phyloP scores from a whole-genome alignment of 2,329 filamentous ascomycete species.

The Fusarium phyllophilum region DNA sequence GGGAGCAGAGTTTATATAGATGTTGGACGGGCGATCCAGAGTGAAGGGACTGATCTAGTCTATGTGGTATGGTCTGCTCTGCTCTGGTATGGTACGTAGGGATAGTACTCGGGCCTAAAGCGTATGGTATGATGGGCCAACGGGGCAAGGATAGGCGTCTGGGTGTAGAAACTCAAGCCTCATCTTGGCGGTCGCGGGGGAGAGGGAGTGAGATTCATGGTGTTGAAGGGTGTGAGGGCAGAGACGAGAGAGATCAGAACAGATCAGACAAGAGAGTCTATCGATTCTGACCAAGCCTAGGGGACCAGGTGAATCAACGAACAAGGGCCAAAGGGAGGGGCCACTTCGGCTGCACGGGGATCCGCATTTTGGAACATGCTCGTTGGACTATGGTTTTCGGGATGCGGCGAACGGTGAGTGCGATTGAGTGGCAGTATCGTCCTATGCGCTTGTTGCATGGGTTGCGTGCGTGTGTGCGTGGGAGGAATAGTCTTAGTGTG shows the following conservation, averaged over 20 bases:
- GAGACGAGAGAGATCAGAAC: constrained; percentile 20
- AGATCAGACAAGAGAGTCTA: constrained; percentile 26
- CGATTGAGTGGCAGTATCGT: constrained; percentile 20
- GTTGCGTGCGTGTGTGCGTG: neutral
- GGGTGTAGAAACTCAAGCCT: constrained; percentile 38
- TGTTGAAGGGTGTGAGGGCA: constrained; percentile 28
- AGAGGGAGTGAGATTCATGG: constrained; percentile 33
- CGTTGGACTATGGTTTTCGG: constrained; percentile 27
- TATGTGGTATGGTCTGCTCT: constrained; percentile 19
- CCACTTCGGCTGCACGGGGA: constrained; percentile 45
- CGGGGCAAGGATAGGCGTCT: constrained; percentile 37
- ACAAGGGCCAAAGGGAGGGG: constrained; percentile 30
- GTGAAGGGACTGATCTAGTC: constrained; percentile 26
- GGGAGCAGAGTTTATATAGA: constrained; percentile 46
- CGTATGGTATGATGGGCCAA: constrained; percentile 45
- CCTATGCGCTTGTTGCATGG: constrained; percentile 12
- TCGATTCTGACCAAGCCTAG: neutral
- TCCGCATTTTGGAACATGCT: constrained; percentile 37
- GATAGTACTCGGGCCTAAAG: constrained; percentile 38
- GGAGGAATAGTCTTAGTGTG: constrained; percentile 8
- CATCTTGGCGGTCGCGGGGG: constrained; percentile 41
- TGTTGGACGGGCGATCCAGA: constrained; percentile 32
- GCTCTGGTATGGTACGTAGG: constrained; percentile 19
- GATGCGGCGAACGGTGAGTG: constrained; percentile 31
- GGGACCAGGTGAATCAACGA: constrained; percentile 9